Evolutionary conservation across 805 yeast species (phyloP).

Genomic region (Cyberlindnera sargentensis): DNA sequence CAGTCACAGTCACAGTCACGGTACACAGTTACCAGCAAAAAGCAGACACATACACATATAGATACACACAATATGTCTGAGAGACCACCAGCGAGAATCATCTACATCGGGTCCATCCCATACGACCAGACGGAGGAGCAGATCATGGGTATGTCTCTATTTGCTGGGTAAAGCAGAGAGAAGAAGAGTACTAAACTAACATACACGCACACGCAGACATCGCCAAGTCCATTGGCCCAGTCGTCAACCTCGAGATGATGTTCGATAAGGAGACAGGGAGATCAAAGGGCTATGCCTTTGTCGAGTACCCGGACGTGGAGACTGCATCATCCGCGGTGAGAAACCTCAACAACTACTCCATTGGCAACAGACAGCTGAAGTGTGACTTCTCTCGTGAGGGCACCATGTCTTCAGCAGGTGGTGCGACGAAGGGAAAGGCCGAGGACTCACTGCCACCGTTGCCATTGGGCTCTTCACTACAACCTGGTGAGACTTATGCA

Average conservation of each 20-base stretch:
- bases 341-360: slow-evolving; percentile 70
- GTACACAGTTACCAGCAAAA: too few relatives aligned
- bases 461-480: slow-evolving; percentile 46
- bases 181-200: slow-evolving; percentile 1
- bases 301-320: slow-evolving; percentile 68
- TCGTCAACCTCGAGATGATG: slow-evolving; percentile 62
- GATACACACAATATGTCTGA: slow-evolving; percentile 6
- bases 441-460: slow-evolving; percentile 36
- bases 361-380: slow-evolving; percentile 64
- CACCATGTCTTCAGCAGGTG: slow-evolving; percentile 12
- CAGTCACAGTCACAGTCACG: too few relatives aligned
- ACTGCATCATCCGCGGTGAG: slow-evolving; percentile 90
- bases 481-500: slow-evolving; percentile 20
- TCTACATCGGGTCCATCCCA: slow-evolving; percentile 83
- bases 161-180: too few relatives aligned
- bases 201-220: slow-evolving; percentile 37
- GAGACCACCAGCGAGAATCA: slow-evolving; percentile 33
- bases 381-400: slow-evolving; percentile 68
- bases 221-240: slow-evolving; percentile 86
- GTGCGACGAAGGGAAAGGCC: slow-evolving; percentile 1
- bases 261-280: slow-evolving; percentile 87
- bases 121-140: slow-evolving; percentile 93
- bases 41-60: too few relatives aligned
- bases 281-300: slow-evolving; percentile 86
- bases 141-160: slow-evolving; percentile 34